Percentiles rank a stretch among this genome's conserved stretches.
These are phyloP conservation scores for Murraya koenigii DNA, from an alignment of 345 rosid genomes.

Conservation along the genomic window DNA sequence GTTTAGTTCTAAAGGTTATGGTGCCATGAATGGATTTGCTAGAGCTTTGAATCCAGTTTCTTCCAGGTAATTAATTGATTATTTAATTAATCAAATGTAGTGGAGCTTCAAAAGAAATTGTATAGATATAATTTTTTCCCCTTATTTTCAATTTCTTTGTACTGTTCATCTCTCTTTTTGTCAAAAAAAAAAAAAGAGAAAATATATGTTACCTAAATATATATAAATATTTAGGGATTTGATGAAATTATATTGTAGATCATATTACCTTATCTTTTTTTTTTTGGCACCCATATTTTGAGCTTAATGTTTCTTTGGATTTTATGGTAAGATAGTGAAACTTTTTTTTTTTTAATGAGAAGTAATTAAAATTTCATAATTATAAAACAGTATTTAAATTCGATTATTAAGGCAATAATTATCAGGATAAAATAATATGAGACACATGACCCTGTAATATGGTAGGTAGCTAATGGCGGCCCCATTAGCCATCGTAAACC, in stretches of 20 bases:
- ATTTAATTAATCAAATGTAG: background rate
- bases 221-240: background rate
- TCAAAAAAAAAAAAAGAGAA: conserved; percentile 17
- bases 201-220: background rate
- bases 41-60: conserved; percentile 91
- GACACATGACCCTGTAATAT: background rate
- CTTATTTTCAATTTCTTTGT: background rate
- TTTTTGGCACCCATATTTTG: background rate
- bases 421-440: conserved; percentile 8
- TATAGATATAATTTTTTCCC: conserved; percentile 11
- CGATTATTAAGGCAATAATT: conserved; percentile 27
- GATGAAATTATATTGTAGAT: background rate
- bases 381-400: conserved; percentile 10
- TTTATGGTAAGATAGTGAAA: background rate
- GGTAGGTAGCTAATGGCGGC: conserved; percentile 20
- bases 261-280: background rate
- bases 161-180: conserved; percentile 6
- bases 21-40: conserved; percentile 86
- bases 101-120: conserved; percentile 9
- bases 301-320: background rate
- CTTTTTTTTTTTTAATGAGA: background rate
- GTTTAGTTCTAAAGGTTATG: conserved; percentile 92
- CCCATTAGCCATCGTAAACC: conserved; percentile 22
- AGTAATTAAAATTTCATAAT: background rate
- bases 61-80: conserved; percentile 46